Conservation (phyloP, 352 stramenopile genomes). For the Globisporangium orthogonon region DNA sequence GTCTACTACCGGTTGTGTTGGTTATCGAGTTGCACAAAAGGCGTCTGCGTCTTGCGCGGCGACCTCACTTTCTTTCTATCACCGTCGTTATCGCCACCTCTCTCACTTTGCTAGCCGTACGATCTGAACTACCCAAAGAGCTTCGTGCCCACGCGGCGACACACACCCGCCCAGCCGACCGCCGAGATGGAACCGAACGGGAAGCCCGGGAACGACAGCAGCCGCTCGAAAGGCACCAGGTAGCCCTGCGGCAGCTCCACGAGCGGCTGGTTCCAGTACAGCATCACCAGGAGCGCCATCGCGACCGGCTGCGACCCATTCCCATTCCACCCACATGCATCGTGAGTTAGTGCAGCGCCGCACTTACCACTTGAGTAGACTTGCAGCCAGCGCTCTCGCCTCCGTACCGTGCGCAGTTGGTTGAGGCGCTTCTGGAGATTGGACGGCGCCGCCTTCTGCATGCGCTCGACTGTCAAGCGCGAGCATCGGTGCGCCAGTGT, state of each 20-base stretch:
- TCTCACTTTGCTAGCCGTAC: too few species aligned
- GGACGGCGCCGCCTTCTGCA: constrained; percentile 57
- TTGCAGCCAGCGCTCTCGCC: too few species aligned
- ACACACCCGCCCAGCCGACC: constrained; percentile 69
- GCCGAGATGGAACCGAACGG: constrained; percentile 68
- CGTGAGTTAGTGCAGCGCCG: too few species aligned
- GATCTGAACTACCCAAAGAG: constrained; percentile 33
- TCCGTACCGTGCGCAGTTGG: constrained; percentile 56
- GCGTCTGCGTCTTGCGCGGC: background rate
- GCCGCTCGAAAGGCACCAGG: constrained; percentile 72
- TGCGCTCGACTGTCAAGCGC: constrained; percentile 46
- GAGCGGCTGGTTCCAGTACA: constrained; percentile 78
- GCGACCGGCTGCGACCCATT: constrained; percentile 32
- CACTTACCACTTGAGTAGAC: too few species aligned
- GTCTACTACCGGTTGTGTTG: background rate
- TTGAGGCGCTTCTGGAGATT: constrained; percentile 70
- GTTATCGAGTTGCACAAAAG: background rate
- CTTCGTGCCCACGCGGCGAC: constrained; percentile 65
- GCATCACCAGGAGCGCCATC: constrained; percentile 43
- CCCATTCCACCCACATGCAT: background rate
- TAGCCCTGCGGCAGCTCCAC: constrained; percentile 62
- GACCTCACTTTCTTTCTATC: background rate
- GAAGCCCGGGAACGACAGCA: constrained; percentile 75
- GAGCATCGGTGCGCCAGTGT: background rate
- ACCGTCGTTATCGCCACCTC: too few species aligned